These are phyloP conservation scores for Cladophialophora bantiana DNA, from an alignment of 2,329 filamentous ascomycete species.

Conservation along the genomic window DNA sequence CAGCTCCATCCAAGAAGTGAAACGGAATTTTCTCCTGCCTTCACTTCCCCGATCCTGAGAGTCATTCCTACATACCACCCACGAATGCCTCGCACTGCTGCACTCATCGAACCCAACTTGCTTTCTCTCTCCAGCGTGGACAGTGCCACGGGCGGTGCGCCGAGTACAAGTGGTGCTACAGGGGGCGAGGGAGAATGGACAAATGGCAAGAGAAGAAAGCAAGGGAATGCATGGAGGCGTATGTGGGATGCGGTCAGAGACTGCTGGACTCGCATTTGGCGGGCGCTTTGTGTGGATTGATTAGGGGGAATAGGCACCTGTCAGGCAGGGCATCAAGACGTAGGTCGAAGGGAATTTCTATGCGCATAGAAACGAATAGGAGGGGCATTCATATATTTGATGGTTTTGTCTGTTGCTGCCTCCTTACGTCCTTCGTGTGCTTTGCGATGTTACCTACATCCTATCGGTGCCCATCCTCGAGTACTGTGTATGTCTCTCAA, in stretches of 20 bases:
- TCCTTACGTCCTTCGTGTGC: background rate
- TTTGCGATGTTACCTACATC: background rate
- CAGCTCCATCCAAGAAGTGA: background rate
- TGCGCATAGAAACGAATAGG: background rate
- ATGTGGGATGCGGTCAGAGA: conserved; percentile 11
- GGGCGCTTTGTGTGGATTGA: background rate
- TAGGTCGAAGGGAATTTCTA: background rate
- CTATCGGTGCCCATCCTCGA: background rate
- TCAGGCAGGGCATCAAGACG: background rate
- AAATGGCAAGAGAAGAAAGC: background rate
- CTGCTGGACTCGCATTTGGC: conserved; percentile 17
- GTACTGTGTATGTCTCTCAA: too few relatives aligned
- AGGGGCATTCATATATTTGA: background rate
- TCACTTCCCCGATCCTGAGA: background rate
- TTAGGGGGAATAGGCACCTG: background rate
- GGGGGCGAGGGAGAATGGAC: background rate
- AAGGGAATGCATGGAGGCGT: conserved; percentile 7
- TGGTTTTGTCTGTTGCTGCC: background rate
- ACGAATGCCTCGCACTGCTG: background rate
- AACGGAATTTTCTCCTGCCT: background rate
- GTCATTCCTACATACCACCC: background rate
- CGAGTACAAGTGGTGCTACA: conserved; percentile 1
- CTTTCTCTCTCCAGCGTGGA: background rate
- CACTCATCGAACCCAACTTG: background rate
- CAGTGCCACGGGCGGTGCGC: background rate